Conservation (phyloP, 441 rosid genomes). For the Hura crepitans region DNA sequence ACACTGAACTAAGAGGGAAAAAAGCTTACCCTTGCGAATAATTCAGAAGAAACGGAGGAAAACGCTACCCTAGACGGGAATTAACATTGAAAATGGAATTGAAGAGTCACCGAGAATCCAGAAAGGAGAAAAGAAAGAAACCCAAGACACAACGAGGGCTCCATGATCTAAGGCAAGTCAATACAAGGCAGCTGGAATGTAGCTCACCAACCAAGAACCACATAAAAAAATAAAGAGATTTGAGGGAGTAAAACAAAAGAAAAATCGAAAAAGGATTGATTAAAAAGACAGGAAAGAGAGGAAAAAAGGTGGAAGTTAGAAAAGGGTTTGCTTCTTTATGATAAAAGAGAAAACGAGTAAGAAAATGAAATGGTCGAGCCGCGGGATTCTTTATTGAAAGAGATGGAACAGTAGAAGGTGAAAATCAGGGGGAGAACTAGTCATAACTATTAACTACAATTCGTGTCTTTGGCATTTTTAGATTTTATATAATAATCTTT, state of each 20-base stretch:
- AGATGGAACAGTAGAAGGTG: not conserved
- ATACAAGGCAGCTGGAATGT: conserved; percentile 63
- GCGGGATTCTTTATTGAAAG: not conserved
- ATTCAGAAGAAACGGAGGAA: conserved; percentile 2
- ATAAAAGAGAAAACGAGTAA: not conserved
- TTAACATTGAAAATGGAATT: conserved; percentile 19
- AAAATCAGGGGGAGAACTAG: not conserved
- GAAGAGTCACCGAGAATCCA: conserved; percentile 23
- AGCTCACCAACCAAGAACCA: conserved; percentile 59
- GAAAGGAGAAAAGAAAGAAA: conserved; percentile 20
- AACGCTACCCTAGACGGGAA: conserved; percentile 16
- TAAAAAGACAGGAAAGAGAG: no score
- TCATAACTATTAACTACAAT: no score
- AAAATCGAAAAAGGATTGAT: not conserved
- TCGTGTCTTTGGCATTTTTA: not conserved
- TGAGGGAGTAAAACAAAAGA: conserved; percentile 5
- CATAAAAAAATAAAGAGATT: conserved; percentile 9
- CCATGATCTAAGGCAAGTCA: conserved; percentile 54
- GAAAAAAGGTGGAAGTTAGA: not conserved
- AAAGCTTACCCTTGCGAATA: not conserved
- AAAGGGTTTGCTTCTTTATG: not conserved
- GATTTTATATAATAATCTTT: not conserved
- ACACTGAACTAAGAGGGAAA: not conserved
- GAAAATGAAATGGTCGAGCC: not conserved
- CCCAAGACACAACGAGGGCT: conserved; percentile 33